These are phyloP conservation scores for Ambrosia hybrid DNA, from an alignment of 140 eudicot genomes.

Conservation along the genomic window DNA sequence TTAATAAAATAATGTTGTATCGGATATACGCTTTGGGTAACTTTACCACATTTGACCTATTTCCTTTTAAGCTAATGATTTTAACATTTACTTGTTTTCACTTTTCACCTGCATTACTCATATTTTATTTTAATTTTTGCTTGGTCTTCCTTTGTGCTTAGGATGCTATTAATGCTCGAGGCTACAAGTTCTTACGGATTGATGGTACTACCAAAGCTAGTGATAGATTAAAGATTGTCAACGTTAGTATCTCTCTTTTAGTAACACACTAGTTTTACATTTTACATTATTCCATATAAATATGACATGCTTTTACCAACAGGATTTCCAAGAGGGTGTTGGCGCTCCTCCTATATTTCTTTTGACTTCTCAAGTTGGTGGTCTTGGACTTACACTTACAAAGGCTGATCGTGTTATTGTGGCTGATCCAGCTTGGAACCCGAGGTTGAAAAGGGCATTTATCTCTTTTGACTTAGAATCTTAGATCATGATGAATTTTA, in stretches of 20 bases:
- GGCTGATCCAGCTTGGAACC: slow-evolving; percentile 99
- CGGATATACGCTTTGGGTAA: background rate
- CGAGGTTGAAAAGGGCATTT: slow-evolving; percentile 50
- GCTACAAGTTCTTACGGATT: slow-evolving; percentile 70
- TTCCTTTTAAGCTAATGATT: no score
- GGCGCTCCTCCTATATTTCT: slow-evolving; percentile 92
- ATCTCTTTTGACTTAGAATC: slow-evolving; percentile 1
- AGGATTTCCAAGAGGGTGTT: slow-evolving; percentile 96
- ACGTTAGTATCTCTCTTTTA: slow-evolving; percentile 47
- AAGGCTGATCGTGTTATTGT: slow-evolving; percentile 98
- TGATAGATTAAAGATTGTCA: slow-evolving; percentile 74
- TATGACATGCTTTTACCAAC: slow-evolving; percentile 10
- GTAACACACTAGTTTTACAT: background rate
- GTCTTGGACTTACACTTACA: slow-evolving; percentile 90
- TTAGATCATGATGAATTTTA: background rate
- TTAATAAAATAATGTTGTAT: background rate
- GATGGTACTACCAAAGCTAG: slow-evolving; percentile 95
- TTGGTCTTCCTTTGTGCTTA: slow-evolving; percentile 30
- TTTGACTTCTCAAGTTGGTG: slow-evolving; percentile 97
- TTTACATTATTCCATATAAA: slow-evolving; percentile 6
- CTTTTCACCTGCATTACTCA: no score
- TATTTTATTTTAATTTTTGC: background rate
- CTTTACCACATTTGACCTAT: no score
- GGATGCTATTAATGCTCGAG: slow-evolving; percentile 59
- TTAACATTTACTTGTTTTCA: no score